Base-by-base conservation (phyloP, 2,329 filamentous ascomycete genomes). In the Fusarium pseudonygamai region DNA sequence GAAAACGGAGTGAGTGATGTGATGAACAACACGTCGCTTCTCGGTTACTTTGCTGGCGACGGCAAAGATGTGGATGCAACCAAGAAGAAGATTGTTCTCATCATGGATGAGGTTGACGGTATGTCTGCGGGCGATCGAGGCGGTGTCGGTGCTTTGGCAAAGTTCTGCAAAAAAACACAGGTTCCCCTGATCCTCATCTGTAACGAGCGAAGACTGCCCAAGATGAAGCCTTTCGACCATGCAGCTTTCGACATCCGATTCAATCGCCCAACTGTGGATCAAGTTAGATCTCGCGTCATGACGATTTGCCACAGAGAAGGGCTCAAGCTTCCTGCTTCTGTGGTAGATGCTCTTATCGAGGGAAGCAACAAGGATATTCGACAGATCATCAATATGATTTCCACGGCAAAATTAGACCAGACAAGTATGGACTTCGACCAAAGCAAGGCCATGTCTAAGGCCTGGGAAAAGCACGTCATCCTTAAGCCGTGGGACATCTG, bases 31-130 rank as follows among this genome's bases (percentile, higher is more conserved):
- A 98, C 93, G 1, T 98, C 96, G 28, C 86, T 99, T 18, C 88
- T 95, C 64, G 96, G 96, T 3, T 99, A 93, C 83, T 99, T 98
- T 81, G 91, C 95, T 12, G 91, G 91, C 6, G 93, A 95, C 63
- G 93, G 93, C 30, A 93, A 96, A 82, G 89, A 92, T 64, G 91
- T 97, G 7, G 93, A 98, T 49, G 83, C 86, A 9, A 87, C 87
- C 22, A 98, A 96, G 85, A 97, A 97, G 85, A 98, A 98, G 77
- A 91, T 98, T 39, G 94, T 98, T 11, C 85, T 99, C 55, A 94
- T 99, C 83, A 98, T 99, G 96, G 96, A 99, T 77, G 96, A 99
- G 83, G 96, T 99, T 9, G 96, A 99, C 78, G 96, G 96, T 59
- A 98, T 99, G 96, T 98, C 96, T 69, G 95, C 94, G 40, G 96